These are phyloP conservation scores for Nannizziopsis barbatae DNA, from an alignment of 2,329 filamentous ascomycete species.

Conservation along the genomic window DNA sequence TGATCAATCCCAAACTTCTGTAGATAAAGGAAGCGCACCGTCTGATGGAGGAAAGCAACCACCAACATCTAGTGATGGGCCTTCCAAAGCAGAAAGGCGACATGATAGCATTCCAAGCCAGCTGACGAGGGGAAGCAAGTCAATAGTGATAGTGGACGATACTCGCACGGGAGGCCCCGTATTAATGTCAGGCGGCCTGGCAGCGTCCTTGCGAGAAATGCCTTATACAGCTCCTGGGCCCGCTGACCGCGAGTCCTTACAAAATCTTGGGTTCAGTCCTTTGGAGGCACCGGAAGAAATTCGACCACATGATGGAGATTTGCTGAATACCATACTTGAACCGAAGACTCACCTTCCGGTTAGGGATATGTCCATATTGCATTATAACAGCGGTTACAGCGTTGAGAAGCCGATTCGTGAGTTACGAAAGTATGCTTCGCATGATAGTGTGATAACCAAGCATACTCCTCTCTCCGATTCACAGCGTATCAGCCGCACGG, in stretches of 20 bases:
- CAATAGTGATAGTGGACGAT: conserved; percentile 75
- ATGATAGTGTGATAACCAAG: conserved; percentile 33
- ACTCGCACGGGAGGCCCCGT: conserved; percentile 32
- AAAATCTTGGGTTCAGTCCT: background rate
- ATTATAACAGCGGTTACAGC: background rate
- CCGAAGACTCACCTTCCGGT: background rate
- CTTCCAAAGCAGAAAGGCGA: conserved; percentile 2
- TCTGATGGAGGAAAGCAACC: background rate
- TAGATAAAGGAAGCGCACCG: conserved; percentile 13
- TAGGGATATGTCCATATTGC: background rate
- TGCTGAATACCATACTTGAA: background rate
- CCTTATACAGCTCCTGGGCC: background rate
- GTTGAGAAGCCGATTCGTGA: conserved; percentile 13
- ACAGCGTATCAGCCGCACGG: conserved; percentile 16
- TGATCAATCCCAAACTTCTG: conserved; percentile 14
- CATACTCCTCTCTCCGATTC: conserved; percentile 22
- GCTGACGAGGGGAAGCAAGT: conserved; percentile 73
- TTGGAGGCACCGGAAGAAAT: background rate
- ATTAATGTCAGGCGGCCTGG: conserved; percentile 31
- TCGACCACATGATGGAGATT: background rate
- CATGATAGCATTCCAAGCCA: conserved; percentile 36
- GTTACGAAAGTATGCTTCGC: conserved; percentile 37
- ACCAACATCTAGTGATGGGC: background rate
- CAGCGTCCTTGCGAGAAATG: background rate
- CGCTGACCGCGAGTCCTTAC: background rate